Evolutionary conservation across 768 basidiomycete species (phyloP).

Genomic region (Naganishia vishniacii): DNA sequence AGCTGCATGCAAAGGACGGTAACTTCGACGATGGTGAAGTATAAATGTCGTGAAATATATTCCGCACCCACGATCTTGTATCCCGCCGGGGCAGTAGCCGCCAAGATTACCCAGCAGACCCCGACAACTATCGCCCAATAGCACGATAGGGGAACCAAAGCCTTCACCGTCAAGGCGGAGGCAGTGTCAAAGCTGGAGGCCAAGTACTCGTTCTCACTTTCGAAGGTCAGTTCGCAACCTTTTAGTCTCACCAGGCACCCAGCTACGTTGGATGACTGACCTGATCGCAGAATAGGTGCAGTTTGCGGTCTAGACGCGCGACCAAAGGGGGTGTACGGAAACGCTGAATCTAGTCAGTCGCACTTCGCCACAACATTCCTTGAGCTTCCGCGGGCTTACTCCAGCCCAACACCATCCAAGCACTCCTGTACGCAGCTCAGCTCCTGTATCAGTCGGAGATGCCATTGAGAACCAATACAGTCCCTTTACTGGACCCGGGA

Average conservation of each 20-base stretch:
- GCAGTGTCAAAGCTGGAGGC: conserved; percentile 38
- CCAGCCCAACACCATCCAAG: conserved; percentile 42
- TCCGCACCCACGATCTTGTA: conserved; percentile 43
- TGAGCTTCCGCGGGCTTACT: conserved; percentile 1
- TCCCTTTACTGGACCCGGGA: conserved; percentile 46
- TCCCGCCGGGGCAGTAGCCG: conserved; percentile 35
- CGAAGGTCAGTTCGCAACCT: not conserved
- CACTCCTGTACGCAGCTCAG: conserved; percentile 37
- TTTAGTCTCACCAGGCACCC: not conserved
- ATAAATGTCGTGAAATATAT: conserved; percentile 42
- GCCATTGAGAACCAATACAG: conserved; percentile 45
- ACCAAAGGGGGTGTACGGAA: not conserved
- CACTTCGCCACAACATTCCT: not conserved
- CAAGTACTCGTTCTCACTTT: conserved; percentile 40
- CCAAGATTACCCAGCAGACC: conserved; percentile 39
- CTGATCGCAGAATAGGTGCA: conserved; percentile 46
- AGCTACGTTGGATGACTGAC: conserved; percentile 32
- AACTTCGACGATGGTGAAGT: conserved; percentile 43
- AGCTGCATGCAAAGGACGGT: conserved; percentile 44
- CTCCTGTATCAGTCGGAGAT: conserved; percentile 24
- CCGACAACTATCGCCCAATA: conserved; percentile 46
- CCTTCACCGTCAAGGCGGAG: conserved; percentile 42
- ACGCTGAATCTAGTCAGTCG: not conserved
- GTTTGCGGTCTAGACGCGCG: conserved; percentile 36
- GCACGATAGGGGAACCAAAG: conserved; percentile 42